These are phyloP conservation scores for Colletotrichum cuscutae DNA, from an alignment of 2,329 filamentous ascomycete genomes.

Conservation along the genomic window DNA sequence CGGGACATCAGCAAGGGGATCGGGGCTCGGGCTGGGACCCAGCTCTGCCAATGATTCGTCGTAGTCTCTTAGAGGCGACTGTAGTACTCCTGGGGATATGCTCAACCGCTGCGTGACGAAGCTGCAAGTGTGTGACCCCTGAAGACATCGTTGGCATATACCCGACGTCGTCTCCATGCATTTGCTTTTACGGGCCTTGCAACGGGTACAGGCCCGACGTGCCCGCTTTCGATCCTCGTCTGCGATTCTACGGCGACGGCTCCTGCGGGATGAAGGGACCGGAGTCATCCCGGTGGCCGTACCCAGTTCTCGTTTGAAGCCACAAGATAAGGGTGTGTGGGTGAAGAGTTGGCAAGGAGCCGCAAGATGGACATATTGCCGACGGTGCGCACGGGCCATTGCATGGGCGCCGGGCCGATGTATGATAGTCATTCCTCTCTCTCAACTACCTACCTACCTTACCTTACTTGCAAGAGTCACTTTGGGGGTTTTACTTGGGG, in stretches of 20 bases:
- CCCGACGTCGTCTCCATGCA: conserved; percentile 43
- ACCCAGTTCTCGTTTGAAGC: neutral
- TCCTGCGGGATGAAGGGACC: too few relatives aligned
- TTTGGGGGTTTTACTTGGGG: too few relatives aligned
- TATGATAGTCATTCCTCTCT: neutral
- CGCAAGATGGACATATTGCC: neutral
- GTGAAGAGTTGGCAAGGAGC: neutral
- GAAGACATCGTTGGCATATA: conserved; percentile 43
- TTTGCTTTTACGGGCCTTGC: conserved; percentile 47
- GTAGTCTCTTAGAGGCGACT: too few relatives aligned
- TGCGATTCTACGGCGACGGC: conserved; percentile 36
- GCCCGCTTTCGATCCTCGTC: conserved; percentile 47
- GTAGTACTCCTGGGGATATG: too few relatives aligned
- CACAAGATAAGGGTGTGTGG: neutral
- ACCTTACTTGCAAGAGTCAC: too few relatives aligned
- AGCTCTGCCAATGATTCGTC: too few relatives aligned
- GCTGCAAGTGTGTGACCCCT: conserved; percentile 33
- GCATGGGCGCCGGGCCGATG: neutral
- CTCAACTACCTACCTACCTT: too few relatives aligned
- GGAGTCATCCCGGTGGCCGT: too few relatives aligned
- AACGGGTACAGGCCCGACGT: conserved; percentile 45
- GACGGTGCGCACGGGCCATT: too few relatives aligned
- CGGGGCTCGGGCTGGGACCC: conserved; percentile 2
- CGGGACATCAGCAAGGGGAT: conserved; percentile 5
- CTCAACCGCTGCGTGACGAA: too few relatives aligned